Base-by-base conservation (phyloP, 176 grass and related monocot genomes). In the Aegilops umbellulata region DNA sequence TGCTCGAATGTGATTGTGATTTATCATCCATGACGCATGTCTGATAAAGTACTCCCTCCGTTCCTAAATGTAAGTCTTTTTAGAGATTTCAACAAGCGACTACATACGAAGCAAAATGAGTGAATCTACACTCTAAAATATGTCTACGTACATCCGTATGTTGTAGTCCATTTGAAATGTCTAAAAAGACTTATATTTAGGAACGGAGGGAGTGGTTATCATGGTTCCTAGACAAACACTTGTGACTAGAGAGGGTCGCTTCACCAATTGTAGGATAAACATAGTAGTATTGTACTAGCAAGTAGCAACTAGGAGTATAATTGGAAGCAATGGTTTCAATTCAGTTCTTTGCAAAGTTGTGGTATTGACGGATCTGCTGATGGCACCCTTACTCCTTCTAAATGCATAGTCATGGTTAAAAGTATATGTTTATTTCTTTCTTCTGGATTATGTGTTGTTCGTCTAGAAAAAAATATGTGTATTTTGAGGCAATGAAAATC, bases 1-100 rank as follows among this genome's bases (percentile, higher is more conserved):
- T 78, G 51, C 35, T 23, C 4, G 6, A 20, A 23, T 64, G 35
- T 49, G 27, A 47, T 77, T 86, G 75, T 61, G 81, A 61, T 46
- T 27, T 67, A 82, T 49, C 7, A 82, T 38, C 7, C 8, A 8
- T 22, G 68, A 30, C 65, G 14, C 24, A 65, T 19, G 24, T 20
- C 44, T 73, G 66, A 58, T 84, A 75, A 84, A 71, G 15, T 86
- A 32, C 31, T n/a, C n/a, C n/a, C n/a, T n/a, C n/a, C n/a, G n/a
- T n/a, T n/a, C n/a, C n/a, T n/a, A n/a, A n/a, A n/a, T n/a, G n/a
- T n/a, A n/a, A n/a, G n/a, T n/a, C n/a, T n/a, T n/a, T n/a, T n/a
- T n/a, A n/a, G n/a, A n/a, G n/a, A n/a, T n/a, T n/a, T n/a, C n/a
- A n/a, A n/a, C n/a, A n/a, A n/a, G n/a, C n/a, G n/a, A n/a, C n/a